Evolutionary conservation across 768 basidiomycete genomes (phyloP), one percentile per base, ranked within the genome.

Genomic region (Rhodotorula diobovata): DNA sequence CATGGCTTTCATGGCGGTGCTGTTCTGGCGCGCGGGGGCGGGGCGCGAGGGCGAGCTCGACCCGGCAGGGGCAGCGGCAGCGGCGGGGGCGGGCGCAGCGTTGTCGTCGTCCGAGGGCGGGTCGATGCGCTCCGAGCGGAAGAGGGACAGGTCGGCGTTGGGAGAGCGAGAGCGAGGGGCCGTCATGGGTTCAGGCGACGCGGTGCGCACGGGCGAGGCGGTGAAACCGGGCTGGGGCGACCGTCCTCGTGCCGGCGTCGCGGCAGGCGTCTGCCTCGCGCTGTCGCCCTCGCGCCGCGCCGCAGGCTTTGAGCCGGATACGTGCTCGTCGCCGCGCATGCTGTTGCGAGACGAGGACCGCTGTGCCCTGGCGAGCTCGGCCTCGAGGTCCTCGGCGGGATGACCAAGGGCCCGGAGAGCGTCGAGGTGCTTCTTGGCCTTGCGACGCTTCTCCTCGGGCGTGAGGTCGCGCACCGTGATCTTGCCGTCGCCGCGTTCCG

Each of bases 401-500:
- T 70, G 66, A 4, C 69, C 69, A 55, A 74, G 69, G 2, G 66
- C 66, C 2, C 66, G 53, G n/a, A 74, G 66, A 2, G 73, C 73
- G n/a, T 69, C 69, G 54, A 74, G 69, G 28, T 74, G 73, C 35
- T 63, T 63, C 53, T 70, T 70, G n/a, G 73, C 73, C 18, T 57
- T 63, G 7, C 58, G 59, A 0, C 48, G 54, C 60, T 74, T 74
- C 69, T 74, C 73, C 16, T 66, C 37, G 21, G 66, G 45, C 2
- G 66, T 70, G 23, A 74, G 12, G 16, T 67, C 66, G 30, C 73
- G 68, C 6, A 74, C 73, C 0, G 62, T 57, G 4, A 56, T 35
- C 34, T 61, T 51, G 30, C 71, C 71, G 56, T 73, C 67, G 0
- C 35, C 53, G 21, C 58, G 46, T 41, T 73, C 67, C 32, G 67